Evolutionary conservation across 2,329 filamentous ascomycete genomes (phyloP), one percentile per base, ranked within the genome.

Genomic region (Diaporthe ilicicola): DNA sequence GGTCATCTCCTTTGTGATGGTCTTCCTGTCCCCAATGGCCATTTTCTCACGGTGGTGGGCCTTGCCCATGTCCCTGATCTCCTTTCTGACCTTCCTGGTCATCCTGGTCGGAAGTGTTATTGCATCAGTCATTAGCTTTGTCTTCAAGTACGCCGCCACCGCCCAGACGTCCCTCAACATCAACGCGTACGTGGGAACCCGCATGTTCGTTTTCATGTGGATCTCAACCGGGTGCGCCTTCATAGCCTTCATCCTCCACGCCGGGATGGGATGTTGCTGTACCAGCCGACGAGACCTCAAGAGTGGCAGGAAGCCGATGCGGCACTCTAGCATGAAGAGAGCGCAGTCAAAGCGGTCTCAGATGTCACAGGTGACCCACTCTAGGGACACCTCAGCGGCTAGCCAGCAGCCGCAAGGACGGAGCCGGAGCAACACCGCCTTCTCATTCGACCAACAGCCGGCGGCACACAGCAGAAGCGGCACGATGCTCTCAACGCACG

Each of bases 131-230:
- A 94, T 98, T 85, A 94, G 93, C 79, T 82, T 93, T 72, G 93
- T 95, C 72, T 94, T 97, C 84, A 88, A 90, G 74, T 90, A 93
- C 72, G 93, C 93, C 68, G 90, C 97, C 75, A 90, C 90, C 27
- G 87, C 87, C 5, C 90, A 93, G 77, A 86, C 87, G 2, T 90
- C 93, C 70, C 84, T 98, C 66, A 96, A 97, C 80, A 94, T 98
- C 75, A 79, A 83, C 12, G 93, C 91, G 3, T 82, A 87, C 3
- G 84, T 97, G 42, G 94, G 94, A 7, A 82, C 80, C 44, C 87
- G 89, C 74, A 95, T 97, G 92, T 89, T 97, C 76, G 92, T 84
- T 0, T 97, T 97, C 78, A 95, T 97, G 92, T 98, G 95, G 95
- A 88, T 94, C 34, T 93, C 92, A 0, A 87, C 90, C 0, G 89